A percentile compares a stretch with the other conserved stretches of the same genome.
These are phyloP conservation scores for Solidago caesia DNA, from an alignment of 129 eudicot genomes.

Conservation along the genomic window DNA sequence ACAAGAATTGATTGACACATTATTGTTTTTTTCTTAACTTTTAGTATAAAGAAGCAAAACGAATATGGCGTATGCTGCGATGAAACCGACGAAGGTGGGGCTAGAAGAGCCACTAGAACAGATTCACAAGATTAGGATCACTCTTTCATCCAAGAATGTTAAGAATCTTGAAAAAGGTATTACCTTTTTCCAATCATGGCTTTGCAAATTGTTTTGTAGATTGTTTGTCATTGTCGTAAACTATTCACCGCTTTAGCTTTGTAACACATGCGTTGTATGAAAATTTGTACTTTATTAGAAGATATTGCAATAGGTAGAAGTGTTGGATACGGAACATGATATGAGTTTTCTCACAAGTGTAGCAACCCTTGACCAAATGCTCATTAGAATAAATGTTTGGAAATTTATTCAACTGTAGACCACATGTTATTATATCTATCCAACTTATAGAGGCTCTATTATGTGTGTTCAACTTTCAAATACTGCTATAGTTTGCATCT, in stretches of 20 bases:
- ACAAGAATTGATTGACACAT: background rate
- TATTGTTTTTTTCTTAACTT: background rate
- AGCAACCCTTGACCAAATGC: too few relatives aligned
- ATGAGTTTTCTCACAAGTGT: too few relatives aligned
- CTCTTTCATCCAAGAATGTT: constrained; percentile 86
- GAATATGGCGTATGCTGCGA: constrained; percentile 69
- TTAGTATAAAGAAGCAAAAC: background rate
- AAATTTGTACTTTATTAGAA: background rate
- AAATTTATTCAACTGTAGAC: too few relatives aligned
- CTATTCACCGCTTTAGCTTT: background rate
- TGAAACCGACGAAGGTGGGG: constrained; percentile 86
- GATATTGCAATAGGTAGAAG: background rate
- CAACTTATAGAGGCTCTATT: too few relatives aligned
- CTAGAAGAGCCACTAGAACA: constrained; percentile 70
- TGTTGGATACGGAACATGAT: too few relatives aligned
- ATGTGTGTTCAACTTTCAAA: too few relatives aligned
- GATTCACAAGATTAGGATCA: constrained; percentile 86
- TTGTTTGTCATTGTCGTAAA: too few relatives aligned
- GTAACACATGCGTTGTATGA: background rate
- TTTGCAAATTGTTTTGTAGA: background rate
- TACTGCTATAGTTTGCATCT: too few relatives aligned
- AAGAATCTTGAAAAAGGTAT: constrained; percentile 92
- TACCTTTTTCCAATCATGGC: background rate
- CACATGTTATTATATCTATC: too few relatives aligned
- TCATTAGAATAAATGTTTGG: too few relatives aligned